These are phyloP conservation scores for Trypanosoma brucei DNA, from an alignment of 208 protist species.

Conservation along the genomic window DNA sequence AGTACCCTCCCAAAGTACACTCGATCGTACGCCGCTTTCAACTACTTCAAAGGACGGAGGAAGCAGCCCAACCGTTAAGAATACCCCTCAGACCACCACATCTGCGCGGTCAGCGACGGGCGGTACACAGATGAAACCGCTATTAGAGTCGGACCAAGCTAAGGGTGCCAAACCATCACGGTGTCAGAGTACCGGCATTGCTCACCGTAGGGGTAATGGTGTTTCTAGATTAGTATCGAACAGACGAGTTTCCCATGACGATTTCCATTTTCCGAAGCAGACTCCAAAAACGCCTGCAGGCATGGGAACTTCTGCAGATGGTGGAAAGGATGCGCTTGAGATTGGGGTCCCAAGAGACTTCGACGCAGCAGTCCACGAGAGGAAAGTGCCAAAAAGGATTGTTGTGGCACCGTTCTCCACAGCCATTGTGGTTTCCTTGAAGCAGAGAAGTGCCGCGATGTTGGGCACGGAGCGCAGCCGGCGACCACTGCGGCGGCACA, in stretches of 20 bases:
- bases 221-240: neutral
- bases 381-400: neutral
- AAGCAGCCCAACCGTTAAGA: neutral
- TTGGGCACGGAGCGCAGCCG: too few species aligned
- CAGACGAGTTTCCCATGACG: conserved; percentile 1
- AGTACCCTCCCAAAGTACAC: conserved; percentile 21
- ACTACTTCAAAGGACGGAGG: neutral
- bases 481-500: too few species aligned
- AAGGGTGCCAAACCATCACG: neutral
- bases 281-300: neutral
- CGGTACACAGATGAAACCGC: too few species aligned
- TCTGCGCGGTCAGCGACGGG: neutral
- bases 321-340: neutral
- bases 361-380: neutral
- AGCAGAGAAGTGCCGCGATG: too few species aligned
- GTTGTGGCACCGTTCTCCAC: neutral
- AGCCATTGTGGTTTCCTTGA: too few species aligned
- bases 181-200: neutral
- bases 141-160: neutral
- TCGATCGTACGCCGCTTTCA: neutral
- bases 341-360: neutral
- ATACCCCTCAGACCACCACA: neutral
- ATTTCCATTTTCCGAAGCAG: neutral
- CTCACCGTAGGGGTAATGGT: neutral
- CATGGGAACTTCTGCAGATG: neutral